These are phyloP conservation scores for Cyclotella kingstonii DNA, from an alignment of 108 stramenopile species.

Conservation along the genomic window DNA sequence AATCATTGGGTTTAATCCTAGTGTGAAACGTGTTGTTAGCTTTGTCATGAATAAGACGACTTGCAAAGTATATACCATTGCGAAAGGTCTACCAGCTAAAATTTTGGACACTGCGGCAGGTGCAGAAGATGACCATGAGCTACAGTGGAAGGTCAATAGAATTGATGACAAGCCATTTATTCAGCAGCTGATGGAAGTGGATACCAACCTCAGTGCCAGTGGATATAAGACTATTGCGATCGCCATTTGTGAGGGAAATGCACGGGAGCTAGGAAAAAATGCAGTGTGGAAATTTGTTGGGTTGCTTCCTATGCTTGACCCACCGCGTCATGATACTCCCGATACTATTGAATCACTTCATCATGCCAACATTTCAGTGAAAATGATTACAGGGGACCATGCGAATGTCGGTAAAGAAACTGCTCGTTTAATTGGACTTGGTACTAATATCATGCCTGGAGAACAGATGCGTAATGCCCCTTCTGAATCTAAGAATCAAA, in stretches of 20 bases:
- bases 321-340: slow-evolving; percentile 75
- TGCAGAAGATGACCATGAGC: slow-evolving; percentile 58
- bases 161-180: slow-evolving; percentile 24
- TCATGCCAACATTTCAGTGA: slow-evolving; percentile 71
- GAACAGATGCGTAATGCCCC: slow-evolving; percentile 44
- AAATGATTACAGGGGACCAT: slow-evolving; percentile 90
- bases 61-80: slow-evolving; percentile 46
- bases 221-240: slow-evolving; percentile 82
- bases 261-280: slow-evolving; percentile 43
- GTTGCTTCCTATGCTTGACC: slow-evolving; percentile 81
- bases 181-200: slow-evolving; percentile 16
- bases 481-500: slow-evolving; percentile 40
- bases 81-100: slow-evolving; percentile 77
- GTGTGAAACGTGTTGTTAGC: slow-evolving; percentile 60
- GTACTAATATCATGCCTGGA: slow-evolving; percentile 46
- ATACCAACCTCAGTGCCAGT: slow-evolving; percentile 29
- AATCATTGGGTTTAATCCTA: slow-evolving; percentile 66
- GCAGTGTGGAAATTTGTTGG: slow-evolving; percentile 69
- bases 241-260: slow-evolving; percentile 53
- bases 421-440: slow-evolving; percentile 62
- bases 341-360: slow-evolving; percentile 67
- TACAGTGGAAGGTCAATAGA: slow-evolving; percentile 63
- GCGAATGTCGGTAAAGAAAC: slow-evolving; percentile 63
- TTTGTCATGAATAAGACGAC: slow-evolving; percentile 40
- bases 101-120: slow-evolving; percentile 69